Conservation (phyloP, 495 filamentous ascomycete species). For the Neurospora sp. region DNA sequence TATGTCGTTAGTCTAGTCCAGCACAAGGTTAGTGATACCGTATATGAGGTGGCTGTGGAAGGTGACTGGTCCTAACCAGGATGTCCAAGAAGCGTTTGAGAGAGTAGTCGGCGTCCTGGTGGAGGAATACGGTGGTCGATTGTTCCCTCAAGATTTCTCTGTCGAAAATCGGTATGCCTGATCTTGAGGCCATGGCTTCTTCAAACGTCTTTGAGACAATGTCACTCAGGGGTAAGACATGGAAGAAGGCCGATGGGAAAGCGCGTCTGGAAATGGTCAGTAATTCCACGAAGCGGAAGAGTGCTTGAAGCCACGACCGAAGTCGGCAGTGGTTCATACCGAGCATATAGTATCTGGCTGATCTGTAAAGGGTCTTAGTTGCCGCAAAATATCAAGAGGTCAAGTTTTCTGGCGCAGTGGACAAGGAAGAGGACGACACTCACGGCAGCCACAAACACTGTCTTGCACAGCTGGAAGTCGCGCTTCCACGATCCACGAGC, state of each 20-base stretch:
- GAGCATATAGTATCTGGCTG: slow-evolving; percentile 17
- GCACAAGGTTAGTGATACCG: neutral
- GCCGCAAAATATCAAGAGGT: neutral
- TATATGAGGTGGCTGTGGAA: neutral
- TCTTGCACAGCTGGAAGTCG: slow-evolving; percentile 15
- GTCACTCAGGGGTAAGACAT: slow-evolving; percentile 3
- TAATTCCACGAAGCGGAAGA: neutral
- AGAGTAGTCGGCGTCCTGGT: slow-evolving; percentile 1
- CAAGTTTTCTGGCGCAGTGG: neutral
- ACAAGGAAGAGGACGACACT: neutral
- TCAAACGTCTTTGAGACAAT: slow-evolving; percentile 6
- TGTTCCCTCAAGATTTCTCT: slow-evolving; percentile 6
- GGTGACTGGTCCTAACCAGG: slow-evolving; percentile 4
- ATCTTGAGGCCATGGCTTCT: slow-evolving; percentile 7
- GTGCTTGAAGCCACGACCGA: neutral
- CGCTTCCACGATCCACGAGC: neutral
- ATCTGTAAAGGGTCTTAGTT: slow-evolving; percentile 1
- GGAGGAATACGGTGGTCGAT: slow-evolving; percentile 8
- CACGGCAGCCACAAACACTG: slow-evolving; percentile 11
- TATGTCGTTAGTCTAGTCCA: slow-evolving; percentile 10
- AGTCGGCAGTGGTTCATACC: slow-evolving; percentile 1
- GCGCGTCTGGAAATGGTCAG: slow-evolving; percentile 2
- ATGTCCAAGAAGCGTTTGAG: slow-evolving; percentile 10
- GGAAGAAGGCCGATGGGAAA: slow-evolving; percentile 14
- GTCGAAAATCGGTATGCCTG: slow-evolving; percentile 1